phyloP scores from a whole-genome alignment of 2,329 filamentous ascomycete genomes.

The Apiospora marii region DNA sequence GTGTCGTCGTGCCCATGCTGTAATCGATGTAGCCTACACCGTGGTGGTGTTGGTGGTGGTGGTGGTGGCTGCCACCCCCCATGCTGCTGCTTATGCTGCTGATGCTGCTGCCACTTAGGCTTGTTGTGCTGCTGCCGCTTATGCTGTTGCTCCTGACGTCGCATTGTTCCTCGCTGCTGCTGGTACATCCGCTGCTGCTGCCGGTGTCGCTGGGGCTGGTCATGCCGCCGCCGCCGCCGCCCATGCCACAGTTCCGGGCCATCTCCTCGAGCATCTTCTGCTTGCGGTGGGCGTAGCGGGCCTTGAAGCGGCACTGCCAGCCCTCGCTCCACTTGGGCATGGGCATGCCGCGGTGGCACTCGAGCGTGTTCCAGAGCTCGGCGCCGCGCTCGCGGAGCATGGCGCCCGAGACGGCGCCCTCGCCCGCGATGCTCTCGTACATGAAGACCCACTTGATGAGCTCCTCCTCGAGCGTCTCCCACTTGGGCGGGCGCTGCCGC shows the following conservation, averaged over 20 bases:
- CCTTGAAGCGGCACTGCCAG: constrained; percentile 29
- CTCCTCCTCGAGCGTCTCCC: constrained; percentile 28
- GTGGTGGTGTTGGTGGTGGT: no score
- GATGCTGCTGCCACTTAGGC: background rate
- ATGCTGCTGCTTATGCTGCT: background rate
- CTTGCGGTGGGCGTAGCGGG: constrained; percentile 28
- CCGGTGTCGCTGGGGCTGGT: background rate
- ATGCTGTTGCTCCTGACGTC: background rate
- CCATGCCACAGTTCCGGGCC: constrained; percentile 24
- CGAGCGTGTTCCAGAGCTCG: constrained; percentile 29
- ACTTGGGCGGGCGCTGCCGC: constrained; percentile 28
- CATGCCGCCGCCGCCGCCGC: background rate
- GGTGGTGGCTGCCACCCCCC: no score
- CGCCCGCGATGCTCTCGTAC: constrained; percentile 27
- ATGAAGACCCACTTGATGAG: constrained; percentile 29
- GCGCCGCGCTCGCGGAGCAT: constrained; percentile 26
- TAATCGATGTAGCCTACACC: background rate
- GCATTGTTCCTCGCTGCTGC: background rate
- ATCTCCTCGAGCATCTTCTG: constrained; percentile 28
- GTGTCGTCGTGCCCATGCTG: background rate
- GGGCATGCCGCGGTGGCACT: constrained; percentile 27
- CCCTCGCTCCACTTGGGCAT: constrained; percentile 30
- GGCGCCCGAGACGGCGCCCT: constrained; percentile 26
- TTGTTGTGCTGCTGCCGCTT: background rate
- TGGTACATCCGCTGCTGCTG: background rate